Evolutionary conservation across 208 protist species (phyloP).

Genomic region (Acanthamoeba triangularis): DNA sequence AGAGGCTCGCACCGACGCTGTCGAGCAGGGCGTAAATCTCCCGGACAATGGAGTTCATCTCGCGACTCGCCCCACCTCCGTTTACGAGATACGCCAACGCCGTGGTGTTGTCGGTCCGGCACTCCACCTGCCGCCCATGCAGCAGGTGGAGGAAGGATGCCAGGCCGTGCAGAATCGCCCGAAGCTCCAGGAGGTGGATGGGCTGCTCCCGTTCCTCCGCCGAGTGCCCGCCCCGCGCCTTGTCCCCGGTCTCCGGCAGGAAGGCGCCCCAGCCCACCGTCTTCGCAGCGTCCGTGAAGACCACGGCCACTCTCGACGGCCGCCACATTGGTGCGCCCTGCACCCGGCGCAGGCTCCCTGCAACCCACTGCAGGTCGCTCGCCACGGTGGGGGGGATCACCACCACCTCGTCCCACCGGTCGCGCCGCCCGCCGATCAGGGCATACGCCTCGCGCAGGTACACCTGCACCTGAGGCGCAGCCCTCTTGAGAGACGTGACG

Average conservation of each 20-base stretch:
- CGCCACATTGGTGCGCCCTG: not conserved
- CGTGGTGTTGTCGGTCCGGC: not conserved
- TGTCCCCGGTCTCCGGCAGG: not conserved
- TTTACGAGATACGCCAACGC: not conserved
- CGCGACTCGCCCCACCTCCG: not conserved
- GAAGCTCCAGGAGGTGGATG: not conserved
- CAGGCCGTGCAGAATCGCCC: not conserved
- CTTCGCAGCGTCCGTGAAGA: not conserved
- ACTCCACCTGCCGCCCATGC: conserved; percentile 9
- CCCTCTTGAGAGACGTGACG: not conserved
- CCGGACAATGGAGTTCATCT: not conserved
- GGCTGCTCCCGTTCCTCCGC: not conserved
- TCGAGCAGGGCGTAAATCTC: not conserved
- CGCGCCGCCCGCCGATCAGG: not conserved
- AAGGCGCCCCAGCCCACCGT: not conserved
- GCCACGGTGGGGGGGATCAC: not conserved
- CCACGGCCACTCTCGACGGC: not conserved
- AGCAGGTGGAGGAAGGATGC: not conserved
- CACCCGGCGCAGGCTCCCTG: not conserved
- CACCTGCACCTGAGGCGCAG: not conserved
- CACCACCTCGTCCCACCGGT: not conserved
- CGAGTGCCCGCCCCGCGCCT: not conserved
- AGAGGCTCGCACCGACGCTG: not conserved
- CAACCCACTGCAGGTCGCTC: not conserved
- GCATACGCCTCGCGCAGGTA: not conserved